Percentiles rank a stretch among this genome's conserved stretches.
phyloP scores from a whole-genome alignment of 257 asterid species.

The Petunia axillaris region DNA sequence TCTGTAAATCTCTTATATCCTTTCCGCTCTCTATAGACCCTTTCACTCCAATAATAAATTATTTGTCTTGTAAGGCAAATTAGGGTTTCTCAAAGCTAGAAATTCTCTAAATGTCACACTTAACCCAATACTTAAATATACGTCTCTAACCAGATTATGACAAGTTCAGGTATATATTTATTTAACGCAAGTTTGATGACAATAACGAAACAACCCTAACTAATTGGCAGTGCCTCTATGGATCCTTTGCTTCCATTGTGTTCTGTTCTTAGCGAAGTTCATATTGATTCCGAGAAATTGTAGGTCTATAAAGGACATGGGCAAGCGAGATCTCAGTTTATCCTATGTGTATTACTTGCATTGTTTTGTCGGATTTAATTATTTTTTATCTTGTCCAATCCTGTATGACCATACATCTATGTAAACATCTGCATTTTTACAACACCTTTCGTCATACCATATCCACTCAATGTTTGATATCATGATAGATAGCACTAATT shows the following conservation, averaged over 20 bases:
- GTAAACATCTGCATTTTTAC: no score
- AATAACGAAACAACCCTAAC: neutral
- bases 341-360: neutral
- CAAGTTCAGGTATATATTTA: neutral
- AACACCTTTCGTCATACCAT: neutral
- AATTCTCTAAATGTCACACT: neutral
- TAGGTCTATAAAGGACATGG: neutral
- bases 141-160: neutral
- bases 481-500: neutral
- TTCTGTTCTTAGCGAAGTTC: neutral
- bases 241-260: neutral
- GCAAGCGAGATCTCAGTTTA: neutral
- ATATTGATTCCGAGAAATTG: neutral
- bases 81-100: slow-evolving; percentile 15
- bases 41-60: slow-evolving; percentile 1
- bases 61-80: neutral
- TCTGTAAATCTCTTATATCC: neutral
- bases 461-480: no score
- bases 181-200: neutral
- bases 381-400: neutral
- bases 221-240: neutral
- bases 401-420: neutral
- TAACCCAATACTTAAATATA: neutral
- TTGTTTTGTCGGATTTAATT: neutral
- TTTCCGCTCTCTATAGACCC: slow-evolving; percentile 7